Base-by-base conservation (phyloP, 139 green algal genomes). In the Auxenochlorella pyrenoidosa region DNA sequence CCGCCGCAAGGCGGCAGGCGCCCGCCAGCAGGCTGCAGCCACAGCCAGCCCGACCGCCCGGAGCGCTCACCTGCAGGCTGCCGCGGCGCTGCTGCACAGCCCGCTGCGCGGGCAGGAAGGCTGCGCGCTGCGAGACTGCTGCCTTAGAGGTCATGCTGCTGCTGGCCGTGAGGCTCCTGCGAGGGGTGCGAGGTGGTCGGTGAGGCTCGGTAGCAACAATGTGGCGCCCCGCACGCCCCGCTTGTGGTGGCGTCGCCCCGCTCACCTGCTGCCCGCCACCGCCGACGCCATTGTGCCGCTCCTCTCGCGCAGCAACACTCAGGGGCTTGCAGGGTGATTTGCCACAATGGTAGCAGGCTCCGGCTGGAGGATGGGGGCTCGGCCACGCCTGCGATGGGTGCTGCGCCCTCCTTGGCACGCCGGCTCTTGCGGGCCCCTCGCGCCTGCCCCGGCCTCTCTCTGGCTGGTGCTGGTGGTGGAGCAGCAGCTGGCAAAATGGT, bases 81-180 rank as follows among this genome's bases (percentile, higher is more conserved):
- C 81, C 81, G 15, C 81, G 81, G 34, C 81, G 81, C 81, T 86
- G 81, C 81, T 86, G 81, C 81, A 86, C 81, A 1, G 41, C 86
- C 19, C 70, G 68, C 58, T 83, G 79, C 18, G 73, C 72, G 28
- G 84, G 84, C 73, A 83, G 54, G 58, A 88, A 88, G 54, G 84
- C 84, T 34, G 84, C 72, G 51, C 84, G 51, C 70, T 83, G 73
- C 59, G 84, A 77, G 26, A 88, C 84, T 34, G 51, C 47, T 38
- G 84, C 58, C 73, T 83, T 88, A 54, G 38, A 63, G 73, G 51
- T 51, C 72, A 88, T 75, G 75, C 84, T 86, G 80, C 63, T 75
- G 81, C 71, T 65, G 43, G 60, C 63, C 65, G 80, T 63, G 21
- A 80, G 66, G 82, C 82, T 71, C 82, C 82, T 86, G 82, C 66